These are phyloP conservation scores for Lasiosphaeria hispida DNA, from an alignment of 495 filamentous ascomycete species.

Conservation along the genomic window DNA sequence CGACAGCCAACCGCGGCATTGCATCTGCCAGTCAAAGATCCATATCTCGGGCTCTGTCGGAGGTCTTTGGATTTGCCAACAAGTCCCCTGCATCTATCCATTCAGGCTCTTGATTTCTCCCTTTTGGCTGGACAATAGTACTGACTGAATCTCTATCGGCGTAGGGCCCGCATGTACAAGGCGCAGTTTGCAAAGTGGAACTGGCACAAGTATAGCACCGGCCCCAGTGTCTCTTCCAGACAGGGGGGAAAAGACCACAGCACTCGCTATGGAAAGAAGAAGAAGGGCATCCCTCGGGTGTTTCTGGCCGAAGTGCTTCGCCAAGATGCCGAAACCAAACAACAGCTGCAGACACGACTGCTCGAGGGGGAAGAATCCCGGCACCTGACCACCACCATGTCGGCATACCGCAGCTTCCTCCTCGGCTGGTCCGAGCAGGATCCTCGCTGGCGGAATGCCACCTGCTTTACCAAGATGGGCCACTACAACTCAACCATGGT, in stretches of 20 bases:
- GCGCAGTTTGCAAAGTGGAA: conserved; percentile 21
- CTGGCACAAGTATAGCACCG: conserved; percentile 20
- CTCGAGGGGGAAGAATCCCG: conserved; percentile 6
- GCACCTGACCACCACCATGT: conserved; percentile 3
- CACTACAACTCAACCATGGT: conserved; percentile 16
- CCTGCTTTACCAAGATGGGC: conserved; percentile 12
- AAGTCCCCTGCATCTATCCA: conserved; percentile 12
- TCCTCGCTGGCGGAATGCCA: conserved; percentile 1
- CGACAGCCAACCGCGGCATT: no score
- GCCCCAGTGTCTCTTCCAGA: background rate
- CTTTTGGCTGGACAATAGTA: background rate
- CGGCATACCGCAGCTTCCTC: conserved; percentile 9
- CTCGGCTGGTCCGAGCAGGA: conserved; percentile 4
- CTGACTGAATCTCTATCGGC: background rate
- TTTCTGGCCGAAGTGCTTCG: background rate
- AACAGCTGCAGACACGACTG: background rate
- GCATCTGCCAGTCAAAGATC: background rate
- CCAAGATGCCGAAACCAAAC: background rate
- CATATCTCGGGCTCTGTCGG: no score
- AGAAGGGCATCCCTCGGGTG: conserved; percentile 9
- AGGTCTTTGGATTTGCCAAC: background rate
- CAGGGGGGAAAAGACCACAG: background rate
- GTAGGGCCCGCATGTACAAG: conserved; percentile 22
- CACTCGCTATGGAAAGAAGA: background rate
- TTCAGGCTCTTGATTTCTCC: no score